Conservation (phyloP, 805 yeast genomes). For the Danielia reshetovae region DNA sequence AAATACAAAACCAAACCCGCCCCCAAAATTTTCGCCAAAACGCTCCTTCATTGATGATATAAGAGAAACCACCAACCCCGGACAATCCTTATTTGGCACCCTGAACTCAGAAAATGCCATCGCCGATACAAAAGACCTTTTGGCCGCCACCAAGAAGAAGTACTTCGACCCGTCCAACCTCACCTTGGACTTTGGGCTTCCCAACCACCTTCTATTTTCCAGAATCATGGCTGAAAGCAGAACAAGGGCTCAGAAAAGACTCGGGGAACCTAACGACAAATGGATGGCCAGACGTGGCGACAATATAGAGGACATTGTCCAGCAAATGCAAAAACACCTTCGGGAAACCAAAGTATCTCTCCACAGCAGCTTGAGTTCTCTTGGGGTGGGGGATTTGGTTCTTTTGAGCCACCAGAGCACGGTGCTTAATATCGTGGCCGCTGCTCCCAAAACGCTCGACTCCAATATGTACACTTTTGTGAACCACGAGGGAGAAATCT, state of each 20-base stretch:
- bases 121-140: neutral
- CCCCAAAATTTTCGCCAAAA: too few relatives aligned
- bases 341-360: slow-evolving; percentile 6
- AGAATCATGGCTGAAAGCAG: slow-evolving; percentile 6
- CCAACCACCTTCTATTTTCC: slow-evolving; percentile 6
- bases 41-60: too few relatives aligned
- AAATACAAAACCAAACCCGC: too few relatives aligned
- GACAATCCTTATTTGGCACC: too few relatives aligned
- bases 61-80: too few relatives aligned
- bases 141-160: neutral
- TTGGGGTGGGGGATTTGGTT: slow-evolving; percentile 62
- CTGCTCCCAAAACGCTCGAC: slow-evolving; percentile 44
- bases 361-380: slow-evolving; percentile 7
- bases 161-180: slow-evolving; percentile 14
- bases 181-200: slow-evolving; percentile 9
- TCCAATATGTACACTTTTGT: slow-evolving; percentile 58
- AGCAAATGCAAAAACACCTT: slow-evolving; percentile 3
- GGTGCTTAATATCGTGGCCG: slow-evolving; percentile 51
- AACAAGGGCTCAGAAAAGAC: slow-evolving; percentile 6
- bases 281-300: slow-evolving; percentile 8
- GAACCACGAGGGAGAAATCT: slow-evolving; percentile 53
- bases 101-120: too few relatives aligned
- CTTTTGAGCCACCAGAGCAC: slow-evolving; percentile 43
- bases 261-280: slow-evolving; percentile 7
- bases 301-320: neutral